Percentiles rank a stretch among this genome's conserved stretches.
phyloP scores from a whole-genome alignment of 164 flowering plant genomes.

The Sextonia rubra region DNA sequence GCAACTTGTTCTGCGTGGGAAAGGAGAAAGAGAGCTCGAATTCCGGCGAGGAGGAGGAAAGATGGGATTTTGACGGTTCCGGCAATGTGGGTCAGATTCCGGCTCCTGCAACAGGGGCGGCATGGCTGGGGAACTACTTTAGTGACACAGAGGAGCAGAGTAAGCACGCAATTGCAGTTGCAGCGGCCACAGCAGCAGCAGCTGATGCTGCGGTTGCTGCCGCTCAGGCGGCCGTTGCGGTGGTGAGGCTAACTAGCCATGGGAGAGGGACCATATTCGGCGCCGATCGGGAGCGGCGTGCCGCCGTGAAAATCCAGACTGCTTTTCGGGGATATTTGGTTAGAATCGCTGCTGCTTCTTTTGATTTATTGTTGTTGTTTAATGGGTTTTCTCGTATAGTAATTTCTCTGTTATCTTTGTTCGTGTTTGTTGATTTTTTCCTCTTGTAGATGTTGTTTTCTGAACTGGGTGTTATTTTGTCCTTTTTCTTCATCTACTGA shows the following conservation, averaged over 20 bases:
- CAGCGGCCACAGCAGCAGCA: conserved; percentile 90
- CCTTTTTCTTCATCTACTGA: neutral
- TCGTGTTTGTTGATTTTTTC: neutral
- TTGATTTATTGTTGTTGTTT: neutral
- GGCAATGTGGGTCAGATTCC: conserved; percentile 11
- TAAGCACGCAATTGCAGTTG: conserved; percentile 92
- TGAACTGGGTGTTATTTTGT: neutral
- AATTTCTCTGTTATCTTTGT: neutral
- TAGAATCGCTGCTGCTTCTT: conserved; percentile 10
- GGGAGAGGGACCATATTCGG: conserved; percentile 60
- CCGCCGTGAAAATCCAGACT: conserved; percentile 71
- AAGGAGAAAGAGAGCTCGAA: conserved; percentile 28
- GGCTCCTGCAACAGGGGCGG: conserved; percentile 14
- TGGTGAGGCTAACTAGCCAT: conserved; percentile 70
- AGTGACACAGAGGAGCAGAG: conserved; percentile 59
- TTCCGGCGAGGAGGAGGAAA: conserved; percentile 39
- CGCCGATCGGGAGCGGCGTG: conserved; percentile 55
- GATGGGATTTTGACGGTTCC: conserved; percentile 28
- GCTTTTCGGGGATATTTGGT: conserved; percentile 74
- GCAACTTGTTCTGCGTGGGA: conserved; percentile 50
- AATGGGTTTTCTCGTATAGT: neutral
- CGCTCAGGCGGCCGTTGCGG: conserved; percentile 79
- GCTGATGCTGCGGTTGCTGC: conserved; percentile 95
- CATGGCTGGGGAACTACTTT: conserved; percentile 47
- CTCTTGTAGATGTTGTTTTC: neutral